These are phyloP conservation scores for Arabis alpina DNA, from an alignment of 345 rosid species.

Conservation along the genomic window DNA sequence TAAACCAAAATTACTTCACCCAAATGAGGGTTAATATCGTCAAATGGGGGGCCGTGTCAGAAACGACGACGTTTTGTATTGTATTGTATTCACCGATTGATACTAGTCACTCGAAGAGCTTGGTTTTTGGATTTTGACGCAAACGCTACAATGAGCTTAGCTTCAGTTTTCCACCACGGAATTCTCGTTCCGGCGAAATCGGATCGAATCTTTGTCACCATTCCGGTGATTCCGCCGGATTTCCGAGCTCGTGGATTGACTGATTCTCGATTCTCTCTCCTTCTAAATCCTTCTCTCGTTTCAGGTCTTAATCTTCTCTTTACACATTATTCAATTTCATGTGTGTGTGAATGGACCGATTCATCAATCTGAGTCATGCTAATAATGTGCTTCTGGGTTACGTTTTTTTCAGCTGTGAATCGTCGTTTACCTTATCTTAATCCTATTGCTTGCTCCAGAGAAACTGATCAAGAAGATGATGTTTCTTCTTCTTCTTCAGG, in stretches of 20 bases:
- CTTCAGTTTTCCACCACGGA: conserved; percentile 65
- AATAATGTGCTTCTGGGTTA: conserved; percentile 29
- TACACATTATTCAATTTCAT: background rate
- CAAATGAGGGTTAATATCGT: background rate
- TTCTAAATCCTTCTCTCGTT: conserved; percentile 31
- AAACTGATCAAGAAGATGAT: conserved; percentile 61
- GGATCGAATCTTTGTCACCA: conserved; percentile 45
- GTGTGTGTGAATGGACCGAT: background rate
- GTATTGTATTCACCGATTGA: conserved; percentile 1
- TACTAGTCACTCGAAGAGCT: conserved; percentile 29
- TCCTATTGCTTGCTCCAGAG: conserved; percentile 52
- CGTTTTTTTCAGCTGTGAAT: conserved; percentile 42
- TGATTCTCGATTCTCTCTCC: conserved; percentile 44
- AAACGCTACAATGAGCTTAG: conserved; percentile 53
- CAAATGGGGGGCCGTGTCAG: too few species aligned
- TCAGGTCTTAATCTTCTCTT: conserved; percentile 43
- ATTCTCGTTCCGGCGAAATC: conserved; percentile 52
- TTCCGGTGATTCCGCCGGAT: conserved; percentile 44
- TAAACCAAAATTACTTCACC: too few species aligned
- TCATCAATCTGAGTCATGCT: conserved; percentile 16
- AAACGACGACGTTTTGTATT: conserved; percentile 9
- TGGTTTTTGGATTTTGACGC: conserved; percentile 17
- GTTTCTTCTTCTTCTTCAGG: conserved; percentile 63
- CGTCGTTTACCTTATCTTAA: conserved; percentile 37
- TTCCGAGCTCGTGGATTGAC: conserved; percentile 46